Conservation (phyloP, 2,329 filamentous ascomycete genomes). For the Ophiostoma populinum region DNA sequence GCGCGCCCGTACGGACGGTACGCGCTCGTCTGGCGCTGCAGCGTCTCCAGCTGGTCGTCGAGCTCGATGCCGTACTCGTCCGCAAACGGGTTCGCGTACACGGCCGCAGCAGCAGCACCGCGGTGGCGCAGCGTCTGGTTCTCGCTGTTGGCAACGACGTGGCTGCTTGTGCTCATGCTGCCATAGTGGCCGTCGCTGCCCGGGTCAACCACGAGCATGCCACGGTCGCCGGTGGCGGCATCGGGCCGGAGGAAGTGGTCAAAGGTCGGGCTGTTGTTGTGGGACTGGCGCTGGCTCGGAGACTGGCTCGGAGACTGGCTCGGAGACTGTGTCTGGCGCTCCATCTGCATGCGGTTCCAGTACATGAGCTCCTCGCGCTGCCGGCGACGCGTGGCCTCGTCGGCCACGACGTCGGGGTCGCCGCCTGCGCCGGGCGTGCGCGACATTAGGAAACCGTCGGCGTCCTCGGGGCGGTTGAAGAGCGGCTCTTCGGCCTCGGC, state of each 20-base stretch:
- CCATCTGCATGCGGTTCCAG: slow-evolving; percentile 41
- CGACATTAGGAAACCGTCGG: slow-evolving; percentile 42
- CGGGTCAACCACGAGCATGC: slow-evolving; percentile 40
- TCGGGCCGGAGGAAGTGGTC: slow-evolving; percentile 42
- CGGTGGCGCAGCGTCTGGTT: slow-evolving; percentile 28
- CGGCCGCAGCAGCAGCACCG: slow-evolving; percentile 16
- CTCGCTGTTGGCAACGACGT: slow-evolving; percentile 20
- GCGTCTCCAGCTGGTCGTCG: slow-evolving; percentile 13
- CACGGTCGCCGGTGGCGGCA: slow-evolving; percentile 30
- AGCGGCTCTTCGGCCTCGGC: slow-evolving; percentile 27
- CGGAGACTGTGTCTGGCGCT: slow-evolving; percentile 21
- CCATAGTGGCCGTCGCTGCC: slow-evolving; percentile 25
- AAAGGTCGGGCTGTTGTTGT: slow-evolving; percentile 24
- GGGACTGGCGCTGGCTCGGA: neutral
- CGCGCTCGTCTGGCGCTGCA: neutral
- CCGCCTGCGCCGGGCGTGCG: slow-evolving; percentile 18
- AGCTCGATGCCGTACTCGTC: slow-evolving; percentile 38
- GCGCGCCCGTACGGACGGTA: neutral
- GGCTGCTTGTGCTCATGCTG: neutral
- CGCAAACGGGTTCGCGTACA: slow-evolving; percentile 41
- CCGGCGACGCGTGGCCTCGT: slow-evolving; percentile 41
- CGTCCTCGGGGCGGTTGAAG: slow-evolving; percentile 50
- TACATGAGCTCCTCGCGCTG: slow-evolving; percentile 49
- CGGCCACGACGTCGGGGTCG: slow-evolving; percentile 37
- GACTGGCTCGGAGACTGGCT: neutral